Conservation (phyloP, 169 alveolate species). For the Eimeria tenella region DNA sequence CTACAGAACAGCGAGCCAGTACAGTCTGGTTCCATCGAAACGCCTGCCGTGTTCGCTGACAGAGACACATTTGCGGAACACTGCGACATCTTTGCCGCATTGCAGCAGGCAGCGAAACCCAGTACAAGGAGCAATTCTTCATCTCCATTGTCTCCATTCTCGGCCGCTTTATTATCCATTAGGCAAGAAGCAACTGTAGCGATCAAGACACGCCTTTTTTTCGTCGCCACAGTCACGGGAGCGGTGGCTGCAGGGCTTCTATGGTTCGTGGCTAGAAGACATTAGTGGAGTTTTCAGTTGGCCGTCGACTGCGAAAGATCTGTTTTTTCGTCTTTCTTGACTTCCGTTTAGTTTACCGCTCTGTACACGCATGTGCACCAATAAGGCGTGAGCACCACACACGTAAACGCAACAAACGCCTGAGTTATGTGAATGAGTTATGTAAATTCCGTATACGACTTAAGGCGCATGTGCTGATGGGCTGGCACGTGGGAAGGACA, state of each 20-base stretch:
- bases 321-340: too few species aligned
- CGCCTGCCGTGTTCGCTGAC: conserved; percentile 33
- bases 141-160: background rate
- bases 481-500: too few species aligned
- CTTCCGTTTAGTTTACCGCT: too few species aligned
- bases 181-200: background rate
- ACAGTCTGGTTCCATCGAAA: background rate
- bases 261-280: conserved; percentile 38
- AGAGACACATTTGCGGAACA: conserved; percentile 35
- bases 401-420: too few species aligned
- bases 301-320: too few species aligned
- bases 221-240: conserved; percentile 16
- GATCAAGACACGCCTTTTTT: too few species aligned
- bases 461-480: too few species aligned
- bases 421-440: too few species aligned
- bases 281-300: background rate
- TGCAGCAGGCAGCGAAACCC: background rate
- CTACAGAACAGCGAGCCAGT: background rate
- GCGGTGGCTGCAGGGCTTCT: conserved; percentile 25
- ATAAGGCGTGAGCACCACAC: too few species aligned
- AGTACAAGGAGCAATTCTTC: background rate
- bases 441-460: too few species aligned
- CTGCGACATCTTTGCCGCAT: conserved; percentile 31
- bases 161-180: background rate
- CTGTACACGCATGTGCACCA: too few species aligned